Base-by-base conservation (phyloP, 2,329 filamentous ascomycete genomes). In the Periconia sp. region DNA sequence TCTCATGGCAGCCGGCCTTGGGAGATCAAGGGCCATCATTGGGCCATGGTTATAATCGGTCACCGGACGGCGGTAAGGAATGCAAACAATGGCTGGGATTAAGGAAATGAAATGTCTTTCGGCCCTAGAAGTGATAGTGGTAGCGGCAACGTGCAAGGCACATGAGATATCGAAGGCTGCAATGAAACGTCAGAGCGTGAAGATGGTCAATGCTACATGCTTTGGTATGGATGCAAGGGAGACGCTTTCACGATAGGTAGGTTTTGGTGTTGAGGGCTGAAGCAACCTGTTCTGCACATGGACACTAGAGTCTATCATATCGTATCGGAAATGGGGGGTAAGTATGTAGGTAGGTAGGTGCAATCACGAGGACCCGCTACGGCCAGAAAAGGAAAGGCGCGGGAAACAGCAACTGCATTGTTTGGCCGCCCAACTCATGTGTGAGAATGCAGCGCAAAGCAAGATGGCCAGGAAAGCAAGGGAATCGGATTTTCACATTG, bases 91-190 rank as follows among this genome's bases (percentile, higher is more conserved):
- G 15, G 33, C 33, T 37, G 15, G 33, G 33, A 37, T 37, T n/a
- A 37, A 11, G 33, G 33, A n/a, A 37, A 37, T n/a, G 33, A 37
- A n/a, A 11, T 37, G 33, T 11, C 33, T 14, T 37, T 37, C 13
- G 33, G 33, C 6, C 6, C 15, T n/a, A 13, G 13, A 37, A 61
- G 58, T 58, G 44, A 66, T 37, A 37, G 33, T 37, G 65, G 61
- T 37, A 57, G 64, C 59, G 45, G 65, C 65, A 70, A 72, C 68
- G 69, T 72, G 68, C 66, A 59, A 70, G 66, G 66, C 66, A 71
- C 64, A 69, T 64, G 68, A 61, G 66, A 52, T 51, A 54, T 55
- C 61, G 63, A 64, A 59, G 64, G 33, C 53, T 47, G 58, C 54
- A 52, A 70, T 62, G 66, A 63, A 61, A 71, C 67, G 54, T 50